These are phyloP conservation scores for Phytophthora sojae DNA, from an alignment of 352 stramenopile species.

Conservation along the genomic window DNA sequence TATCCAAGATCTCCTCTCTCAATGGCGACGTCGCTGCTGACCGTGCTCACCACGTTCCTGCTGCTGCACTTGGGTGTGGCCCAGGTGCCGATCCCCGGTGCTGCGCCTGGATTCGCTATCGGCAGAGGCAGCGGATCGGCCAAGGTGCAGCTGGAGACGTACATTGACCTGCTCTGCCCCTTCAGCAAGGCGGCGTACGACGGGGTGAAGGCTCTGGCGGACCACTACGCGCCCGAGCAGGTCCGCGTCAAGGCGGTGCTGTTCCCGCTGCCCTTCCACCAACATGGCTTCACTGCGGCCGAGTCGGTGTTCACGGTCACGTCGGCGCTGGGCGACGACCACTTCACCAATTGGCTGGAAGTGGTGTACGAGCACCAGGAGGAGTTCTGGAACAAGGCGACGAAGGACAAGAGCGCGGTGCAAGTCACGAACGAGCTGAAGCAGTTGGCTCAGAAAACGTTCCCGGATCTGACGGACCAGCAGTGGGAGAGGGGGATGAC, in stretches of 20 bases:
- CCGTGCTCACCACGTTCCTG: conserved; percentile 10
- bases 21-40: conserved; percentile 28
- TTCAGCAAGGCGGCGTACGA: conserved; percentile 70
- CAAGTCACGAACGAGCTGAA: conserved; percentile 69
- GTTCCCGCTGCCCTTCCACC: conserved; percentile 77
- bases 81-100: conserved; percentile 66
- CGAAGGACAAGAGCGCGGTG: conserved; percentile 67
- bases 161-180: conserved; percentile 81
- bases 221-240: conserved; percentile 62
- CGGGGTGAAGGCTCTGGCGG: conserved; percentile 68
- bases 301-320: conserved; percentile 72
- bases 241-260: conserved; percentile 71
- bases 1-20: conserved; percentile 13
- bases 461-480: conserved; percentile 55
- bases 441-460: conserved; percentile 64
- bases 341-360: conserved; percentile 71
- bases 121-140: conserved; percentile 51
- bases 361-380: conserved; percentile 79
- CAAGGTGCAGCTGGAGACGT: conserved; percentile 80
- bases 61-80: conserved; percentile 27
- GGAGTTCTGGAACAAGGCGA: conserved; percentile 75
- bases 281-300: conserved; percentile 70
- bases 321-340: conserved; percentile 51
- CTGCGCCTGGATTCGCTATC: conserved; percentile 73
- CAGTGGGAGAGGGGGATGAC: conserved; percentile 78